These are phyloP conservation scores for Boletus pseudo-olivaceus DNA, from an alignment of 768 basidiomycete genomes.

Conservation along the genomic window DNA sequence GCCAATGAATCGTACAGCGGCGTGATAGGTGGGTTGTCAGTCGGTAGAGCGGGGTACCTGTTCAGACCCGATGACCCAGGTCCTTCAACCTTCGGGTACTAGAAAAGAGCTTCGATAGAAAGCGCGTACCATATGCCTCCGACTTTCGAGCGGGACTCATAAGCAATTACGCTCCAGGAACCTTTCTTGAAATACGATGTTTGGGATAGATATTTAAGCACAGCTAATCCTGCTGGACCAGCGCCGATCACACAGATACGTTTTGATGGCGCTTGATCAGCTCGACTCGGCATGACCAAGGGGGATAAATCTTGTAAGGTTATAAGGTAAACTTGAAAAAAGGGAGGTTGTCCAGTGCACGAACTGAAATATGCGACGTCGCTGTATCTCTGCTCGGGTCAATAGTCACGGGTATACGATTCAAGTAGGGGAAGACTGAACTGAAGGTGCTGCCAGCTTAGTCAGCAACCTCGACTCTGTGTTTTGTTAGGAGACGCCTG, in stretches of 20 bases:
- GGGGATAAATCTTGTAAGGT: background rate
- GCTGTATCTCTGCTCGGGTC: background rate
- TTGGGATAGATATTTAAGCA: conserved; percentile 62
- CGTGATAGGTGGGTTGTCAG: conserved; percentile 53
- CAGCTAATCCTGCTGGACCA: conserved; percentile 71
- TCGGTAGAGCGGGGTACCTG: conserved; percentile 56
- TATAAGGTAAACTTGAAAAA: background rate
- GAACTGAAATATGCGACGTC: background rate
- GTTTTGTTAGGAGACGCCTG: background rate
- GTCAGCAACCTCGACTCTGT: background rate
- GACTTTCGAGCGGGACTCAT: conserved; percentile 60
- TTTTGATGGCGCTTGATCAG: conserved; percentile 19
- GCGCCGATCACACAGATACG: conserved; percentile 71
- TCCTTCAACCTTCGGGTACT: background rate
- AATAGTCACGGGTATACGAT: background rate
- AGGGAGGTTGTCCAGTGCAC: background rate
- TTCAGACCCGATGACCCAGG: background rate
- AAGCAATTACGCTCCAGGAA: conserved; percentile 60
- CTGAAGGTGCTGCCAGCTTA: background rate
- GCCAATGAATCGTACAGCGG: conserved; percentile 77
- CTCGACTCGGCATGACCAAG: conserved; percentile 4
- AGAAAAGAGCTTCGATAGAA: background rate
- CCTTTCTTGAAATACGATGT: conserved; percentile 52
- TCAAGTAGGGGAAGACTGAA: no score
- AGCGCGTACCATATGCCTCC: conserved; percentile 73